Conservation (phyloP, 129 eudicot genomes). For the Pulicaria dysenterica region DNA sequence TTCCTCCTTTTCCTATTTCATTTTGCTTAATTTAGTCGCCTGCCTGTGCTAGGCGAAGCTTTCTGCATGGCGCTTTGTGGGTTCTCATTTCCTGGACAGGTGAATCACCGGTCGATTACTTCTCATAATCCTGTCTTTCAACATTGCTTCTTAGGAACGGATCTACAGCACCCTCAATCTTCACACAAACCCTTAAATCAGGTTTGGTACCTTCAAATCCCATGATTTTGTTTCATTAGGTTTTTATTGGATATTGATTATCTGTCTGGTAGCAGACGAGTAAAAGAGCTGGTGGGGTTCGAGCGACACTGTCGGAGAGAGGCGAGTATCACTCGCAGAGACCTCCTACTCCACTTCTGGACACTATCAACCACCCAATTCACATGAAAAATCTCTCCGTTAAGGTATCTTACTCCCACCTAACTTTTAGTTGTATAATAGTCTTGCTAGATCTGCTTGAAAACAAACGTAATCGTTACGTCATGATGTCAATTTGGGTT, state of each 20-base stretch:
- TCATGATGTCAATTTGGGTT: not conserved
- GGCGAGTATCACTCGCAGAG: conserved; percentile 86
- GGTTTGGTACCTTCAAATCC: conserved; percentile 39
- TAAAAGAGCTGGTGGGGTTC: conserved; percentile 54
- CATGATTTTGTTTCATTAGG: not conserved
- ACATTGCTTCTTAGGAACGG: conserved; percentile 45
- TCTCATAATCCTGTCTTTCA: conserved; percentile 24
- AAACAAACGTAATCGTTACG: not conserved
- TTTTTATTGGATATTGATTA: not conserved
- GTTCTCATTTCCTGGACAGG: conserved; percentile 51
- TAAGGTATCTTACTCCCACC: conserved; percentile 48
- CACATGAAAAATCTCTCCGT: conserved; percentile 92
- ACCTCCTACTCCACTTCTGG: conserved; percentile 97
- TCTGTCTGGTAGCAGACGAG: conserved; percentile 38
- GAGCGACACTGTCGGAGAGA: conserved; percentile 68
- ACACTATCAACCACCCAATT: conserved; percentile 91
- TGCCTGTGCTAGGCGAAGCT: not conserved
- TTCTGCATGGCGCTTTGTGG: conserved; percentile 59
- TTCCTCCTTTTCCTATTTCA: not conserved
- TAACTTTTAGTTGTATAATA: not conserved
- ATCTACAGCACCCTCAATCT: conserved; percentile 44
- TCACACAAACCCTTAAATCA: conserved; percentile 42
- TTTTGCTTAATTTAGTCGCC: conserved; percentile 2
- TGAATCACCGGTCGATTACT: conserved; percentile 37
- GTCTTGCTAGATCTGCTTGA: not conserved